Conservation (phyloP, 495 filamentous ascomycete genomes). For the Apodospora peruviana region DNA sequence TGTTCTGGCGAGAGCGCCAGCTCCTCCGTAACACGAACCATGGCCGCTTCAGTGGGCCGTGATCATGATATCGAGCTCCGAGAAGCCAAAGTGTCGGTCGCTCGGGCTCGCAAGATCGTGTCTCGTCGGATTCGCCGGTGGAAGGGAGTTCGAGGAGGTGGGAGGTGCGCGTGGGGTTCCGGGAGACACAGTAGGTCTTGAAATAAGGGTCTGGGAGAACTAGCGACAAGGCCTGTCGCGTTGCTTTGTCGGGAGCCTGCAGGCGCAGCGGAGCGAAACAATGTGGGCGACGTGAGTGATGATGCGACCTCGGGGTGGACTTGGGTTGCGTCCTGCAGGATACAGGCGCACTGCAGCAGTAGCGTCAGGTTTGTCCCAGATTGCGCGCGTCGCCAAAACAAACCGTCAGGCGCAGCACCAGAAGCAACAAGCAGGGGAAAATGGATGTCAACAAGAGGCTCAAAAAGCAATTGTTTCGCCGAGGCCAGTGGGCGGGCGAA, state of each 20-base stretch:
- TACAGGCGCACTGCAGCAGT: background rate
- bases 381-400: background rate
- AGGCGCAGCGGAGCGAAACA: background rate
- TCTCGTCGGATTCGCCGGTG: background rate
- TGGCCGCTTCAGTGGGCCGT: slow-evolving; percentile 46
- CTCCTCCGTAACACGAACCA: slow-evolving; percentile 62
- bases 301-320: background rate
- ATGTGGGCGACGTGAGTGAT: background rate
- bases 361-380: background rate
- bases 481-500: no score
- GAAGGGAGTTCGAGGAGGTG: no score
- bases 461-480: no score
- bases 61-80: slow-evolving; percentile 15
- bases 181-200: no score
- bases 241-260: background rate
- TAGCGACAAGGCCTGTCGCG: no score
- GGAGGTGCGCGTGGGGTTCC: no score
- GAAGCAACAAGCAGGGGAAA: no score
- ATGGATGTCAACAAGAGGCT: no score
- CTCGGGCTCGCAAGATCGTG: background rate
- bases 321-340: background rate
- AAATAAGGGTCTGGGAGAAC: no score
- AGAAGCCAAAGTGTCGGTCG: background rate
- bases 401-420: no score
- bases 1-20: slow-evolving; percentile 67